These are phyloP conservation scores for Neurospora sp. DNA, from an alignment of 495 filamentous ascomycete species.

Conservation along the genomic window DNA sequence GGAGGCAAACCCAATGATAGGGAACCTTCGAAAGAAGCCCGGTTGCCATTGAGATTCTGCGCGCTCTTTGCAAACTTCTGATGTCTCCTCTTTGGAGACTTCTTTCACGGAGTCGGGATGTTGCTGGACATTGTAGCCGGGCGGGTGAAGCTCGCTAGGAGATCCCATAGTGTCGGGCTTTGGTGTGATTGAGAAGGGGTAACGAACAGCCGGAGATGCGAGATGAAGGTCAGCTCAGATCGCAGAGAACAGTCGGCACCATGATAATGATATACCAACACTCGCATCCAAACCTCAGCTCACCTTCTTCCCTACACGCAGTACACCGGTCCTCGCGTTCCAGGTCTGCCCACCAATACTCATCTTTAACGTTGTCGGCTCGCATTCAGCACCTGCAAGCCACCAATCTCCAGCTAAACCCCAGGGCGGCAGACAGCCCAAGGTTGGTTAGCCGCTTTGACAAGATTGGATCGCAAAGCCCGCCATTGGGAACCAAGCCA, in stretches of 20 bases:
- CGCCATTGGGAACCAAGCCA: neutral
- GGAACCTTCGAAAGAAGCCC: no score
- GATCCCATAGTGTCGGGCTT: neutral
- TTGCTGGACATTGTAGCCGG: neutral
- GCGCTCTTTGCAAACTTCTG: no score
- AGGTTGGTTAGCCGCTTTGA: neutral
- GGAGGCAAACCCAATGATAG: no score
- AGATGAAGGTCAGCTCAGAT: neutral
- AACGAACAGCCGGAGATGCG: neutral
- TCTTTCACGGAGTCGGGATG: neutral
- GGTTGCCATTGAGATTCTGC: no score
- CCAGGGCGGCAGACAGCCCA: neutral
- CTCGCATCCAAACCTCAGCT: neutral
- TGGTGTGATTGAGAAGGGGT: no score
- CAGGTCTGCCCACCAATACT: neutral
- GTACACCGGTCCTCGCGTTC: neutral
- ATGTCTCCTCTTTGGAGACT: neutral
- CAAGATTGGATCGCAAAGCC: neutral
- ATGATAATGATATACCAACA: neutral
- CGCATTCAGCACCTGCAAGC: neutral
- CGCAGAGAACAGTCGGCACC: rapidly evolving
- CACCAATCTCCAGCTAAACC: neutral
- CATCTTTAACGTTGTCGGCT: neutral
- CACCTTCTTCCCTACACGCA: neutral
- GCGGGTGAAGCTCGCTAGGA: neutral